These are phyloP conservation scores for Jacaranda copaia DNA, from an alignment of 257 asterid species.

Conservation along the genomic window DNA sequence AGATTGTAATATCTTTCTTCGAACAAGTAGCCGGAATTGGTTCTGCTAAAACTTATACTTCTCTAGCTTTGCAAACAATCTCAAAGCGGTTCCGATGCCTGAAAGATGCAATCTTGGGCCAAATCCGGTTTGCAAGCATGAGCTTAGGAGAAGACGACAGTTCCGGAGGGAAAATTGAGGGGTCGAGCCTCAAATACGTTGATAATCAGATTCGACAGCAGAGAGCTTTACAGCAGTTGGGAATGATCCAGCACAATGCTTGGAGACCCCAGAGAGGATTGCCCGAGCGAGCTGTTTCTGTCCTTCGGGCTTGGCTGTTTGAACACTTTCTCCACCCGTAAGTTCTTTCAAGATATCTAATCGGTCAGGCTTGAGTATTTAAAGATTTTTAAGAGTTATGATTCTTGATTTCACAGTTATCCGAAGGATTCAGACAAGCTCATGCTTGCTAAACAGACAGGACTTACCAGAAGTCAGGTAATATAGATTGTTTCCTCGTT, in stretches of 20 bases:
- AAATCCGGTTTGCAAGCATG: conserved; percentile 52
- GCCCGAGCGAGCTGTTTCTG: conserved; percentile 84
- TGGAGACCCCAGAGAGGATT: conserved; percentile 92
- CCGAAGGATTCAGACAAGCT: conserved; percentile 88
- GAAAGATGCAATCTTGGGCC: conserved; percentile 61
- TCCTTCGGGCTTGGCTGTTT: conserved; percentile 92
- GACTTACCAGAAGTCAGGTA: conserved; percentile 97
- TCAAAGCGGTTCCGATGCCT: conserved; percentile 74
- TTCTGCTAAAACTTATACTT: conserved; percentile 61
- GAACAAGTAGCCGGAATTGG: conserved; percentile 63
- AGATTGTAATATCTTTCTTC: conserved; percentile 54
- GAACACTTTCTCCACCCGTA: conserved; percentile 95
- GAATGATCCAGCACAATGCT: conserved; percentile 82
- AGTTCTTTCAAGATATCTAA: conserved; percentile 9
- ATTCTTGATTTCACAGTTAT: conserved; percentile 51
- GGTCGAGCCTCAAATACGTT: conserved; percentile 52
- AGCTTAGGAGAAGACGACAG: conserved; percentile 61
- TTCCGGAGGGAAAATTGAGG: conserved; percentile 47
- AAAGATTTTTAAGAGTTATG: not conserved
- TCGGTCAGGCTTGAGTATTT: not conserved
- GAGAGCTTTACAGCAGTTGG: conserved; percentile 75
- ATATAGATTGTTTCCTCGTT: not conserved
- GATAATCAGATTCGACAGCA: conserved; percentile 70
- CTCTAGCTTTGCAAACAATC: conserved; percentile 61
- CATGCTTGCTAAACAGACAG: conserved; percentile 93